Evolutionary conservation across 1,284 basidiomycete species (phyloP).

Genomic region (Agroathelia rolfsii): DNA sequence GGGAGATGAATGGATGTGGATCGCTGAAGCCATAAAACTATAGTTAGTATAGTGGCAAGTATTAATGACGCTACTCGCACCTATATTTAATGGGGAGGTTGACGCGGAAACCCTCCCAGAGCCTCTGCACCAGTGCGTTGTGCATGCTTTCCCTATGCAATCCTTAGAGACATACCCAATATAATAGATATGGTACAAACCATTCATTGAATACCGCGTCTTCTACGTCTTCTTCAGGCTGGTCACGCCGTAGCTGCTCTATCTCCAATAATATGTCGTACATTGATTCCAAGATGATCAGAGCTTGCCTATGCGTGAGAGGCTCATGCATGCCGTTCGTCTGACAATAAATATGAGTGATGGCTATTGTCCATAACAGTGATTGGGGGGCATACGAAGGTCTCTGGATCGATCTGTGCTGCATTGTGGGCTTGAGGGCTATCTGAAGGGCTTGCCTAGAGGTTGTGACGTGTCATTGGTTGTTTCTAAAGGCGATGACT

Average conservation of each 20-base stretch:
- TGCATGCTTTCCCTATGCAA: conserved; percentile 48
- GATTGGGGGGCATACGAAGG: no score
- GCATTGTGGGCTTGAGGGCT: no score
- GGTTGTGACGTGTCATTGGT: conserved; percentile 32
- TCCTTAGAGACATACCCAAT: conserved; percentile 4
- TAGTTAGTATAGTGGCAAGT: conserved; percentile 2
- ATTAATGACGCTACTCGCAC: conserved; percentile 26
- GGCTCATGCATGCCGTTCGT: conserved; percentile 57
- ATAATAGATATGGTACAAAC: conserved; percentile 26
- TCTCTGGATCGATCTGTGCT: no score
- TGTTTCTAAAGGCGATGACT: no score
- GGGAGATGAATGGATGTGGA: conserved; percentile 94
- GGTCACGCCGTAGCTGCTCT: conserved; percentile 79
- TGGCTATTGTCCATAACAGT: no score
- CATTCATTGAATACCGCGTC: conserved; percentile 43
- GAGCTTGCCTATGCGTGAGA: conserved; percentile 68
- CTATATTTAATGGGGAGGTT: conserved; percentile 89
- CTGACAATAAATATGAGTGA: no score
- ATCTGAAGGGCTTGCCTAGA: no score
- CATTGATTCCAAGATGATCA: conserved; percentile 76
- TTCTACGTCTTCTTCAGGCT: conserved; percentile 55
- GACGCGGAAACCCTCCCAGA: conserved; percentile 81
- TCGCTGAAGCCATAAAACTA: conserved; percentile 35
- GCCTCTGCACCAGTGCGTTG: conserved; percentile 50
- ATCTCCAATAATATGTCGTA: conserved; percentile 82